Base-by-base conservation (phyloP, 2,329 filamentous ascomycete species). In the Cladosporium sp. region DNA sequence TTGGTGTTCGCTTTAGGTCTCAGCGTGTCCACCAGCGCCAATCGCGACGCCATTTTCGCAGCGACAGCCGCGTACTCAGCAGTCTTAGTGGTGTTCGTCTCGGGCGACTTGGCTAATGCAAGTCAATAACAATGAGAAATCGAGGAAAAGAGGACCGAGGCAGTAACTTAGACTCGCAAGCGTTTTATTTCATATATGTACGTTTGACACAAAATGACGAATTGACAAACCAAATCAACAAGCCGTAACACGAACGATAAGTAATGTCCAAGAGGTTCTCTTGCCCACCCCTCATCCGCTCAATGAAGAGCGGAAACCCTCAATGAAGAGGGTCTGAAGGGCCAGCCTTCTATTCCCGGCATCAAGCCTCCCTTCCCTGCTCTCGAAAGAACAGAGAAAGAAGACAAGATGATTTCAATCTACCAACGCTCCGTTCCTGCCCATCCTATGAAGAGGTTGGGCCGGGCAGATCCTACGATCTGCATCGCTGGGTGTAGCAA, bases 401-500 rank as follows among this genome's bases (percentile, higher is more conserved):
- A 51, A 37, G 47, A 54, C 55, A 56, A 55, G 39, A 60, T 52
- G 38, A 37, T 28, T 64, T 73, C 63, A 62, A 63, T 77, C 64
- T 77, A 64, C 75, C 75, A 77, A 75, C 76, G 75, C 75, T 77
- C 75, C 75, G 75, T 78, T 78, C 75, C 74, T 72, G 71, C 69
- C 68, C 63, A 65, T 69, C 72, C 70, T 67, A 67, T 68, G 19
- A 51, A 45, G 45, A 65, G 45, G 49, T 34, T 37, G 71, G 72
- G 72, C 72, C 73, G 75, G 71, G 74, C 74, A 72, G 68, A 69
- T 74, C 73, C 69, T 69, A 72, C 65, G 71, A 74, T 67, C 72
- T 74, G 71, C 76, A 72, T 73, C 75, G 75, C 72, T 77, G 75
- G 74, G 69, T 66, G 52, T 59, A 50, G 34, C 34, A 49, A 57